Base-by-base conservation (phyloP, 495 filamentous ascomycete genomes). In the Podospora conica region DNA sequence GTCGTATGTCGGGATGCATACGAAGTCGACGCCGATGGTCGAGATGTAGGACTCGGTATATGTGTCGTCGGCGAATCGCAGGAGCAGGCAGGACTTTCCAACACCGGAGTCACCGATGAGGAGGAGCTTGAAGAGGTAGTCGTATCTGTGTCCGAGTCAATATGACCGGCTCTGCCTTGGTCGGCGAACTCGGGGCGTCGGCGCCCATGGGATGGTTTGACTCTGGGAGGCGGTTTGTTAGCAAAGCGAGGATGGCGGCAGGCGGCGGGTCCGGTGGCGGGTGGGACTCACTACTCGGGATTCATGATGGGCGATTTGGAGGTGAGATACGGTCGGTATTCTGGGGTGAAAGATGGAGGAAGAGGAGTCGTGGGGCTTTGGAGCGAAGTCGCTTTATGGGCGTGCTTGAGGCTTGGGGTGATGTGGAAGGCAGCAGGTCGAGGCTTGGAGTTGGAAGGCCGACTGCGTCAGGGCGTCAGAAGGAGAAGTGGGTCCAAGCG, bases 41-140 rank as follows among this genome's bases (percentile, higher is more conserved):
- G 95, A 98, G 82, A 98, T 98, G 80, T 98, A 98, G 78, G 91
- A 96, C 82, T 98, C 96, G n/a, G 95, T 98, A 83, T 98, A 98
- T 76, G 96, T 98, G 76, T 98, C 95, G 79, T 98, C 95, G 72
- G 96, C 95, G 73, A 98, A 98, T 79, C 95, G 93, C 71, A 98
- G 84, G 66, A 98, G 85, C 82, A 98, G 79, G 81, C 96, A 98
- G 74, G 96, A 98, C 90, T 98, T 98, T 88, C 95, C 95, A 70
- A 98, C 96, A 84, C 95, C 95, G 74, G 95, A 98, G 78, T 98
- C 95, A 81, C 95, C 95, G 86, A 98, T 98, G 82, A 98, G 91
- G 77, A 98, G 93, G 65, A 98, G 93, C 87, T 98, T 98, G 87
- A 98, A 98, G 73, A 98, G 92, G 78, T 98, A 98, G 77, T 98